These are phyloP conservation scores for Blastocladiella britannica DNA, from an alignment of 192 early-diverging fungal species.

Conservation along the genomic window DNA sequence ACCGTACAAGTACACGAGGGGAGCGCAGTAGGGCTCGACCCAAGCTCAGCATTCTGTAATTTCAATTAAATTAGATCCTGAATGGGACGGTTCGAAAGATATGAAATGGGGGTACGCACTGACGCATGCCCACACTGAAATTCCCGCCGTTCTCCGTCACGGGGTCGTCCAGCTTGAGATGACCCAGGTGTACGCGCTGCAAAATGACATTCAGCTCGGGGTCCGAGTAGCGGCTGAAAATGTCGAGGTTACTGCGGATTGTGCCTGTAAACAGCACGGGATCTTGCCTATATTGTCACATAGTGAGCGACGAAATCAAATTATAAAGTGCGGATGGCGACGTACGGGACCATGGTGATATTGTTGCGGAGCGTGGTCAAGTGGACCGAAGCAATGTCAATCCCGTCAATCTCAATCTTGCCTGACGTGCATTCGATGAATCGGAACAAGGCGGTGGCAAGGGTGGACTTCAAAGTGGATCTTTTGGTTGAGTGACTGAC, in stretches of 20 bases:
- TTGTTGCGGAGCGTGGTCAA: conserved; percentile 52
- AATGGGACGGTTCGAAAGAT: too few relatives aligned
- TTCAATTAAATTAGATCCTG: too few relatives aligned
- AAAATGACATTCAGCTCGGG: conserved; percentile 54
- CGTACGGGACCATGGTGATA: conserved; percentile 73
- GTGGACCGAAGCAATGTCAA: conserved; percentile 49
- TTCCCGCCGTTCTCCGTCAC: conserved; percentile 71
- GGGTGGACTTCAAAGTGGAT: conserved; percentile 24
- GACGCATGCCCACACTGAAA: conserved; percentile 58
- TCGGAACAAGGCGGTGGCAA: conserved; percentile 53
- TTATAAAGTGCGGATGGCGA: neutral
- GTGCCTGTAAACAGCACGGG: conserved; percentile 58
- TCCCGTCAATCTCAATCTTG: conserved; percentile 44
- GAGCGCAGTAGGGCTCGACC: conserved; percentile 55
- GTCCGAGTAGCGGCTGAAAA: conserved; percentile 58
- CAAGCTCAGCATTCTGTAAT: conserved; percentile 50
- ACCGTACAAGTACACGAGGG: conserved; percentile 44
- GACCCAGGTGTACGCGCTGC: conserved; percentile 31
- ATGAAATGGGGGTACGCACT: too few relatives aligned
- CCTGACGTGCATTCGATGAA: conserved; percentile 52
- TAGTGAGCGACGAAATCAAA: neutral
- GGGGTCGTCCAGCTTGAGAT: conserved; percentile 39
- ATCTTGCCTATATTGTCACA: neutral
- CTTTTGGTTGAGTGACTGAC: too few relatives aligned
- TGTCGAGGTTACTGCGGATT: conserved; percentile 78